Percentiles rank a stretch among this genome's conserved stretches.
Conservation (phyloP, 805 yeast species). For the Candida coquimbonensis region DNA sequence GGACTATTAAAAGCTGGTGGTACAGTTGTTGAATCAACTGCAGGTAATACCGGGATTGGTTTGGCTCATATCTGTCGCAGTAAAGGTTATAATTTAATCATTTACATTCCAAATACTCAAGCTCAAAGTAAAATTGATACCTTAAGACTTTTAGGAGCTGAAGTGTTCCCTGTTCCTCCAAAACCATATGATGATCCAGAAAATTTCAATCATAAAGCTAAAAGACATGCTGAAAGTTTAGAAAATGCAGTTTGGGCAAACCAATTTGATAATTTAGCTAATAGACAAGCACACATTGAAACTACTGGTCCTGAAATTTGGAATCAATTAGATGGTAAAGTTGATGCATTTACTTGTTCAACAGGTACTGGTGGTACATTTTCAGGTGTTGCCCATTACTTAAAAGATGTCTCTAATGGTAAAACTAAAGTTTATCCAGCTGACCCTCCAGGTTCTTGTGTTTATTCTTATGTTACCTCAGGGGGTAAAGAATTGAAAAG, state of each 20-base stretch:
- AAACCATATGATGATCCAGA: conserved; percentile 75
- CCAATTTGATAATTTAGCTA: conserved; percentile 85
- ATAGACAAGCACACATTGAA: conserved; percentile 81
- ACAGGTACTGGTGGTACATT: conserved; percentile 93
- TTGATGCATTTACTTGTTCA: conserved; percentile 83
- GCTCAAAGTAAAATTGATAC: conserved; percentile 74
- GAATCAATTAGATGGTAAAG: conserved; percentile 71
- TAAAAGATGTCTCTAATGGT: conserved; percentile 63
- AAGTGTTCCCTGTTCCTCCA: conserved; percentile 84
- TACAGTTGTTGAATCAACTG: conserved; percentile 88
- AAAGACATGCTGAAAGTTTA: conserved; percentile 69
- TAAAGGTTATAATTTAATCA: conserved; percentile 76
- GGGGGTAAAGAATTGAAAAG: conserved; percentile 63
- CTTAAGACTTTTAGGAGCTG: conserved; percentile 71
- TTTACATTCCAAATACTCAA: conserved; percentile 90
- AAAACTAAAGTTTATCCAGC: conserved; percentile 63
- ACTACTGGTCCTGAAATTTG: conserved; percentile 93
- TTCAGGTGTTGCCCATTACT: conserved; percentile 76
- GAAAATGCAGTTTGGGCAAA: conserved; percentile 88
- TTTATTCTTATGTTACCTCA: conserved; percentile 69
- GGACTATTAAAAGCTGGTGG: conserved; percentile 70
- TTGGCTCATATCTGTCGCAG: conserved; percentile 76
- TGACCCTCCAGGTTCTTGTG: conserved; percentile 90
- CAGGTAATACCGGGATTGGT: conserved; percentile 95
- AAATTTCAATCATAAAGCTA: conserved; percentile 84